phyloP scores from a whole-genome alignment of 2,329 filamentous ascomycete genomes.

The Aspergillus sp. region DNA sequence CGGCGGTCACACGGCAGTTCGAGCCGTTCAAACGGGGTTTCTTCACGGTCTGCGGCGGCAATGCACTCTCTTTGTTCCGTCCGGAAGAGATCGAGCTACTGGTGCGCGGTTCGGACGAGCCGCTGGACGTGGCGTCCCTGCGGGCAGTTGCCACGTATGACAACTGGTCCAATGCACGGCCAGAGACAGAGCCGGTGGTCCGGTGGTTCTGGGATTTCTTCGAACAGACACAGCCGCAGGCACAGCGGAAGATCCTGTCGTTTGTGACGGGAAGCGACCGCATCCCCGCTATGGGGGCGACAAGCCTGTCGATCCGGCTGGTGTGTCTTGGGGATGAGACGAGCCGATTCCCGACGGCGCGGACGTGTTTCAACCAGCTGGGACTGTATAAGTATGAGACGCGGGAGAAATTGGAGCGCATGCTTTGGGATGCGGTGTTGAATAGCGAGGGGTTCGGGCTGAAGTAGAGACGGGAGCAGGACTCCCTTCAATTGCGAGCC shows the following conservation, averaged over 20 bases:
- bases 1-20: conserved; percentile 76
- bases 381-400: conserved; percentile 72
- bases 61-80: conserved; percentile 81
- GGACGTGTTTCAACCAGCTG: conserved; percentile 88
- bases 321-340: conserved; percentile 73
- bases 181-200: conserved; percentile 67
- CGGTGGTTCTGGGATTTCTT: conserved; percentile 91
- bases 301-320: conserved; percentile 74
- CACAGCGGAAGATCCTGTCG: conserved; percentile 76
- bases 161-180: conserved; percentile 64
- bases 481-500: conserved; percentile 8
- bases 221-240: conserved; percentile 60
- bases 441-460: conserved; percentile 92
- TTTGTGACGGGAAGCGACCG: conserved; percentile 91
- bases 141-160: conserved; percentile 78
- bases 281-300: conserved; percentile 83
- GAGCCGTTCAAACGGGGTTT: conserved; percentile 94
- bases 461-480: conserved; percentile 48
- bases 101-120: conserved; percentile 80
- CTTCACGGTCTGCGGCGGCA: conserved; percentile 86
- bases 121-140: conserved; percentile 74
- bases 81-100: conserved; percentile 91
- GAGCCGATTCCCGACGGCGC: conserved; percentile 75
- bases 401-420: conserved; percentile 66
- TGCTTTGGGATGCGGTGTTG: conserved; percentile 81